Evolutionary conservation across 140 eudicot genomes (phyloP).

Genomic region (Senecio squalidus): DNA sequence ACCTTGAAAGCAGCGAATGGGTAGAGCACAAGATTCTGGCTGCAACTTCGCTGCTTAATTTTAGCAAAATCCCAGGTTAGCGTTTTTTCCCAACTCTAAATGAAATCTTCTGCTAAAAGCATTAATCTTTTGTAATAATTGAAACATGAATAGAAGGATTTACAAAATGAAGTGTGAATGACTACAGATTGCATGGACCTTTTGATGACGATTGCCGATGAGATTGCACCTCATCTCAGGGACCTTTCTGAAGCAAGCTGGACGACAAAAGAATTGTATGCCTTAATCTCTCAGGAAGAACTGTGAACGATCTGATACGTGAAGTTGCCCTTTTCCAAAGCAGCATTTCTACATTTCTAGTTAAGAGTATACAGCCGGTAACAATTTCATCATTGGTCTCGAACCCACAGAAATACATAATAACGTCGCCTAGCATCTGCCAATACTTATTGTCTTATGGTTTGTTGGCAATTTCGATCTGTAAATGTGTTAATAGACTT

Average conservation of each 20-base stretch:
- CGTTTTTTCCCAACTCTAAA: background rate
- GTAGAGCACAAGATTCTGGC: constrained; percentile 74
- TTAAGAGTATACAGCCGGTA: constrained; percentile 10
- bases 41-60: constrained; percentile 57
- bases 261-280: constrained; percentile 51
- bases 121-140: background rate
- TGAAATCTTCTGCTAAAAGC: background rate
- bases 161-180: constrained; percentile 7
- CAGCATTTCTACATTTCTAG: background rate
- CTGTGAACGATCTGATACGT: background rate
- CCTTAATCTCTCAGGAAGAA: constrained; percentile 29
- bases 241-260: constrained; percentile 56
- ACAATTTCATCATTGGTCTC: constrained; percentile 1
- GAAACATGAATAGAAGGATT: constrained; percentile 8
- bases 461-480: constrained; percentile 11
- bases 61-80: constrained; percentile 69
- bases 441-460: too few species aligned
- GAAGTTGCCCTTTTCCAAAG: background rate
- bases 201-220: constrained; percentile 41
- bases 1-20: constrained; percentile 38
- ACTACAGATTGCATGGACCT: constrained; percentile 53
- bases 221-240: constrained; percentile 37
- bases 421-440: too few species aligned
- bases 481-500: constrained; percentile 36
- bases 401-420: too few species aligned